Evolutionary conservation across 2,329 filamentous ascomycete species (phyloP), one percentile per base, ranked within the genome.

Genomic region (Xylaria sp.): DNA sequence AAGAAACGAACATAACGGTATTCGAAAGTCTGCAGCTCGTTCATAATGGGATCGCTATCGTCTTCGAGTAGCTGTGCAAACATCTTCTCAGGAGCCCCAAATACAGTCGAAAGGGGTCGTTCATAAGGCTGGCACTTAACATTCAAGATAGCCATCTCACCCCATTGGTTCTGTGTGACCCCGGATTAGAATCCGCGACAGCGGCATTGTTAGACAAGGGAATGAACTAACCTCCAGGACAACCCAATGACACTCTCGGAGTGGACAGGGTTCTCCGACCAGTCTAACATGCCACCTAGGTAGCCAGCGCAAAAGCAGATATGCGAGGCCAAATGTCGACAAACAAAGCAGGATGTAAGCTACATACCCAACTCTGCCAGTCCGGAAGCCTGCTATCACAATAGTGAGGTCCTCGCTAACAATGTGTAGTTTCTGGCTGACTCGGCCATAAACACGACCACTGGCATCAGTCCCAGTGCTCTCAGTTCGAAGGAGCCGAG

Each of bases 1-100:
- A 92, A 95, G 75, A 99, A 94, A 58, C 93, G 92, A 70, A 99
- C 91, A 77, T 99, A 98, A 72, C 96, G 91, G 80, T 98, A 99
- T 76, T 97, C 93, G 65, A 99, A 83, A 61, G 90, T 92, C 30
- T 91, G 89, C 19, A 99, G 85, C 68, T 91, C 84, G 17, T 88
- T 85, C 71, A 99, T 83, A 27, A 96, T 86, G 2, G 93, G 93
- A 75, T 97, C 93, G 50, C 90, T 88, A 75, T 96, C 92, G 24
- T 89, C 88, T 66, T 89, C 88, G 19, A 89, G 80, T 6, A 84
- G 72, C 56, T 85, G 83, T 0, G 82, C 81, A 53, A 84, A 83
- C 58, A 85, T 79, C 79, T 93, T 93, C 64, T 89, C 88, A 0
- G 86, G 82, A 1, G 86, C 79, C 0, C 92, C 92, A 76, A 95